Percentiles rank a stretch among this genome's conserved stretches.
phyloP scores from a whole-genome alignment of 805 yeast genomes.

The Candida dajiaensis region DNA sequence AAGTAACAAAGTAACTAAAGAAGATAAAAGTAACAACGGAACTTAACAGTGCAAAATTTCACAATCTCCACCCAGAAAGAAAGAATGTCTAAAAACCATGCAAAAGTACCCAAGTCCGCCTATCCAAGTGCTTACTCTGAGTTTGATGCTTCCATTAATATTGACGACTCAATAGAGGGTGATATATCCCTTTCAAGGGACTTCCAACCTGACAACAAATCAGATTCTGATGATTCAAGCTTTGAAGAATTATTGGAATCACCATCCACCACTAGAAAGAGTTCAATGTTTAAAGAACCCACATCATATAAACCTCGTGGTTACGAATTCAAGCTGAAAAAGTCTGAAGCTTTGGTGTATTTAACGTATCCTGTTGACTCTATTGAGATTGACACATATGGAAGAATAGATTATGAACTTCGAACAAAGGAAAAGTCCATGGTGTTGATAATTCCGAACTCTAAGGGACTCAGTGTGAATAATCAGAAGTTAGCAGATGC shows the following conservation, averaged over 20 bases:
- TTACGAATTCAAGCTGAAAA: constrained; percentile 16
- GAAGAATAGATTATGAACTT: constrained; percentile 20
- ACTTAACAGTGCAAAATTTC: too few relatives aligned
- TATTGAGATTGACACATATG: constrained; percentile 19
- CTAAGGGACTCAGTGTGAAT: constrained; percentile 19
- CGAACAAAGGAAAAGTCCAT: constrained; percentile 21
- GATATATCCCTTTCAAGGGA: constrained; percentile 18
- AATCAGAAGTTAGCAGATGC: constrained; percentile 24
- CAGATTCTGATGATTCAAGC: constrained; percentile 8
- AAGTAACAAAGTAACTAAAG: too few relatives aligned
- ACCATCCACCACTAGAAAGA: constrained; percentile 9
- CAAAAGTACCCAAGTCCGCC: constrained; percentile 17
- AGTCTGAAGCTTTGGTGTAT: constrained; percentile 13
- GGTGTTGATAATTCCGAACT: constrained; percentile 22
- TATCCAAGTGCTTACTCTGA: constrained; percentile 16
- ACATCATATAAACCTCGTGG: constrained; percentile 17
- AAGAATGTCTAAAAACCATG: not conserved
- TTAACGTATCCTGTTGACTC: constrained; percentile 20
- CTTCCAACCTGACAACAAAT: constrained; percentile 1
- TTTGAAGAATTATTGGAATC: constrained; percentile 18
- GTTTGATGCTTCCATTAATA: constrained; percentile 14
- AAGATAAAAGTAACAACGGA: too few relatives aligned
- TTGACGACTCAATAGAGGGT: constrained; percentile 20
- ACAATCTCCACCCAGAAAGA: not conserved
- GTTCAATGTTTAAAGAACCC: constrained; percentile 12